Evolutionary conservation across 2,329 filamentous ascomycete genomes (phyloP), one percentile per base, ranked within the genome.

Genomic region (Penicillium sclerotigenum): DNA sequence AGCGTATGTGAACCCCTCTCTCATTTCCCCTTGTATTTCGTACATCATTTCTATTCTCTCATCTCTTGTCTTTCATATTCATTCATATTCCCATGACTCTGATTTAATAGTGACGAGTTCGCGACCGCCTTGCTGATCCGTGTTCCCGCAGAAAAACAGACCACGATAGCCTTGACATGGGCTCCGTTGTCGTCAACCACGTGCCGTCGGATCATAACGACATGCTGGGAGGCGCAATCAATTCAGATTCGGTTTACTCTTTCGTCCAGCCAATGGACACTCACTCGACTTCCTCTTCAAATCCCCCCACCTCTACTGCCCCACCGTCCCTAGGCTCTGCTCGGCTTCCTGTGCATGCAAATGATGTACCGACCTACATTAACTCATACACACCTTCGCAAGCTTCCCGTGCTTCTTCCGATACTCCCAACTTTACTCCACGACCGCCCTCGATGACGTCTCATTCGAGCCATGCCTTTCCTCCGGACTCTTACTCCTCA

Each of bases 151-250:
- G 45, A 59, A 43, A 28, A 48, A 36, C 38, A 38, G 36, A 43
- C 28, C 46, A 47, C 38, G 63, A 74, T 75, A 77, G 82, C 42
- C 42, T 33, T 24, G 47, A 79, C 72, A 86, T 85, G 83, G 81
- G 81, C 78, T 83, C 82, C 71, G 75, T 85, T 65, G 76, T 84
- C 69, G 74, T 84, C 67, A 79, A 79, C 77, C 90, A 93, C 79
- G 86, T 86, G 78, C 83, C 89, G 75, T 83, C 89, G 74, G 86
- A 90, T 77, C 81, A 86, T 66, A 81, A 84, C 67, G 83, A 85
- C 76, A 87, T 90, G 79, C 77, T 82, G 68, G 79, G 78, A 73
- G 74, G 74, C 63, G 71, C 75, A 65, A 67, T 74, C 65, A 71
- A 69, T 59, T 52, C 67, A 48, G 77, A 79, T 67, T 73, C 74